These are phyloP conservation scores for Geotrichum restrictum DNA, from an alignment of 1,139 yeast species.

Conservation along the genomic window DNA sequence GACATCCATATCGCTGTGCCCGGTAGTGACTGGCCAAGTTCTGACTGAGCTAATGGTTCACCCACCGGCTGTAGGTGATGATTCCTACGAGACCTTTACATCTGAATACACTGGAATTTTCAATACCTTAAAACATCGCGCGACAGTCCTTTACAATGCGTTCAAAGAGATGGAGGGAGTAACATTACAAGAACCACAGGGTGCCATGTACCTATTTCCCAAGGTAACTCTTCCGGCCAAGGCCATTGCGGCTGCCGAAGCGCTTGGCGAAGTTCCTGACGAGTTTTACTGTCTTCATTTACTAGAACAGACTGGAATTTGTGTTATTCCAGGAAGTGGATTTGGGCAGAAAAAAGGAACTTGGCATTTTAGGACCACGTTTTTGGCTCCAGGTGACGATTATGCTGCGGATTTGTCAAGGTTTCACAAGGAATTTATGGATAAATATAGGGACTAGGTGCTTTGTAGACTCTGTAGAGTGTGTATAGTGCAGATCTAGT, in stretches of 20 bases:
- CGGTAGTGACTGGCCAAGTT: slow-evolving; percentile 93
- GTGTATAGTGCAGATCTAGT: too few relatives aligned
- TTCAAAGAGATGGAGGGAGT: slow-evolving; percentile 77
- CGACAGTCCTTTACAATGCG: slow-evolving; percentile 61
- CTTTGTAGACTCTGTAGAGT: not conserved
- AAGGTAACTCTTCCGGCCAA: slow-evolving; percentile 57
- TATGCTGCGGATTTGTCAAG: slow-evolving; percentile 74
- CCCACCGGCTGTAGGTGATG: slow-evolving; percentile 78
- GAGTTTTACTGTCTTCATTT: slow-evolving; percentile 82
- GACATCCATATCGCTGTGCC: slow-evolving; percentile 86
- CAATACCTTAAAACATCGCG: slow-evolving; percentile 58
- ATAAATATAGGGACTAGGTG: slow-evolving; percentile 43
- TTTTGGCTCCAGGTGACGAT: slow-evolving; percentile 89
- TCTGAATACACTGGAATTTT: slow-evolving; percentile 61
- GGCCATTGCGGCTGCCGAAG: slow-evolving; percentile 59
- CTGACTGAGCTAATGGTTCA: slow-evolving; percentile 87
- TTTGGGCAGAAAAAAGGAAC: slow-evolving; percentile 90
- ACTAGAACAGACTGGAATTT: slow-evolving; percentile 86
- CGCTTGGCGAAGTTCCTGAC: slow-evolving; percentile 57
- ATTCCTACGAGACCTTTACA: slow-evolving; percentile 63
- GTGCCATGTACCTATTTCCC: slow-evolving; percentile 98
- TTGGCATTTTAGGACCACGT: slow-evolving; percentile 89
- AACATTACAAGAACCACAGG: slow-evolving; percentile 81
- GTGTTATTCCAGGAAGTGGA: slow-evolving; percentile 96
- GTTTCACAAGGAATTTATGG: slow-evolving; percentile 72